phyloP scores from a whole-genome alignment of 768 basidiomycete species.

The Panaeolus cyanescens region DNA sequence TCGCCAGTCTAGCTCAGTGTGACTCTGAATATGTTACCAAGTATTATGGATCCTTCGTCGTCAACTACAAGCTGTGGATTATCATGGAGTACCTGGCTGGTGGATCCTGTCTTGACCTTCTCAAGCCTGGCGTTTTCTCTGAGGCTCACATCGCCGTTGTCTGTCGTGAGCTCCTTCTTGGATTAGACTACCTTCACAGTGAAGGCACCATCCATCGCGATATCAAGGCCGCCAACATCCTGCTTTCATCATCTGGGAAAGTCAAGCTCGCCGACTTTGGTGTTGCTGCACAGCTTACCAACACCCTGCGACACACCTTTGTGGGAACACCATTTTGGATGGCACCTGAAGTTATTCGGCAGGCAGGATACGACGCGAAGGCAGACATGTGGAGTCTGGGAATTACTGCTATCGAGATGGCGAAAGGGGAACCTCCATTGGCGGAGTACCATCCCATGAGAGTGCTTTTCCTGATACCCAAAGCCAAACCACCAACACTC shows the following conservation, averaged over 20 bases:
- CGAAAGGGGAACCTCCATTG: slow-evolving; percentile 94
- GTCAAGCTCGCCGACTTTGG: slow-evolving; percentile 99
- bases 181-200: slow-evolving; percentile 94
- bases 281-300: slow-evolving; percentile 95
- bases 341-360: slow-evolving; percentile 98
- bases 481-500: slow-evolving; percentile 89
- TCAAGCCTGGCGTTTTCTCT: slow-evolving; percentile 88
- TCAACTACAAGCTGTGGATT: slow-evolving; percentile 98
- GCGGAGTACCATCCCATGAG: slow-evolving; percentile 99
- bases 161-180: slow-evolving; percentile 88
- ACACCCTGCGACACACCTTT: slow-evolving; percentile 93
- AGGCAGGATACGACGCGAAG: slow-evolving; percentile 94
- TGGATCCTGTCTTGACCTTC: slow-evolving; percentile 95
- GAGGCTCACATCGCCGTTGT: slow-evolving; percentile 95
- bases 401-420: slow-evolving; percentile 98
- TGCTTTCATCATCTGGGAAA: slow-evolving; percentile 86
- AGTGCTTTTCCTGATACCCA: slow-evolving; percentile 96
- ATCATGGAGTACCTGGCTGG: slow-evolving; percentile 99
- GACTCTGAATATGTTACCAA: slow-evolving; percentile 96
- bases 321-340: slow-evolving; percentile 98
- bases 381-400: slow-evolving; percentile 99
- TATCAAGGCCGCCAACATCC: slow-evolving; percentile 97
- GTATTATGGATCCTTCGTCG: slow-evolving; percentile 97
- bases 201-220: slow-evolving; percentile 98
- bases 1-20: slow-evolving; percentile 93